Base-by-base conservation (phyloP, 805 yeast genomes). In the Lipomyces chichibuensis region DNA sequence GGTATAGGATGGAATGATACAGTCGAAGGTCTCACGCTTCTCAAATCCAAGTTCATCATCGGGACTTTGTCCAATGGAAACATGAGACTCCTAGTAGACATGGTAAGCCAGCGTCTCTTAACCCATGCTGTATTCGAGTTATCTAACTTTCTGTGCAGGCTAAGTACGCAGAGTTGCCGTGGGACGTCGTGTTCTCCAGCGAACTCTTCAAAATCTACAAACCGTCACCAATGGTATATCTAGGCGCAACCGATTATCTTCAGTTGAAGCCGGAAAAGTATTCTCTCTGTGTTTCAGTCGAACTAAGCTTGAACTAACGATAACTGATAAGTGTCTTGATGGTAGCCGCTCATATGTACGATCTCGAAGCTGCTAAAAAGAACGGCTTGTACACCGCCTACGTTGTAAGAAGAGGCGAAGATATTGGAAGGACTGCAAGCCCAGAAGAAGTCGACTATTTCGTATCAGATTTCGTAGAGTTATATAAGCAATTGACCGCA, bases 301-400 rank as follows among this genome's bases (percentile, higher is more conserved):
- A 43, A 17, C 23, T n/a, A 43, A 14, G 23, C 13, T 2, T 5
- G n/a, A 29, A 29, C 39, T 64, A 52, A 64, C 35, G n/a, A 17
- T 39, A 25, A 7, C n/a, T 13, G 7, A 9, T 17, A 17, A 65
- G 70, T 20, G 54, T 68, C 23, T 14, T 63, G 35, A 67, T 68
- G 71, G 71, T 68, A 17, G 71, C 71, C 4, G 71, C 71, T 7
- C 71, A 68, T 60, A 57, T 60, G 13, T 68, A 68, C 57, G 71
- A 68, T 35, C 69, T 67, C 46, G 54, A 60, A 14, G 71, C 71
- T 13, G 71, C 71, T 1, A 57, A 61, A 39, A 27, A 29, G 14
- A 46, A 56, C 14, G 71, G 71, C 3, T 23, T 68, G 29, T 52
- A 60, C 3, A 68, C 71, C 7, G 71, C 70, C 17, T 68, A 68